Evolutionary conservation across 495 filamentous ascomycete genomes (phyloP), one percentile per base, ranked within the genome.

Genomic region (Daldinia concentrica): DNA sequence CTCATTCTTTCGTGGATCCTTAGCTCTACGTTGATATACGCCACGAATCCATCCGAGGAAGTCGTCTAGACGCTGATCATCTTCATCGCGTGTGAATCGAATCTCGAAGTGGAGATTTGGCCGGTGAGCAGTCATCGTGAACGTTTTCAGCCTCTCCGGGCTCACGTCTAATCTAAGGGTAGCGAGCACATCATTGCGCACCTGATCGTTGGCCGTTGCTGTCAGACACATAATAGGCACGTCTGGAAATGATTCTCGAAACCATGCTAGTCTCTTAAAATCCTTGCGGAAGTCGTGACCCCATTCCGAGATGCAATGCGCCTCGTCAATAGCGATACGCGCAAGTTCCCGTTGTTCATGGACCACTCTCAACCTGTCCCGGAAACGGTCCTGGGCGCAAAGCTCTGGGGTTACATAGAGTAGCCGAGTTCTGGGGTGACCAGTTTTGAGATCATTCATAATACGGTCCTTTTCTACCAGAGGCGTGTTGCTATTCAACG

Each of bases 251-350:
- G 88, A 88, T 29, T 86, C 83, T 66, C 91, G 92, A 82, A 98
- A 97, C 89, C 92, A 97, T 6, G 88, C 89, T n/a, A 98, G 86
- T 26, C 90, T 86, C 71, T 93, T 92, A 80, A 97, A 98, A 34
- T 93, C 90, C 17, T 91, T 91, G n/a, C 95, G 91, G 74, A 98
- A 98, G 78, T 98, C 95, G 77, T 98, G 94, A 17, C 95, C 95
- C 95, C 95, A 98, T 89, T 98, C 94, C 9, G 91, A 94, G 69
- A 98, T 97, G 77, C 95, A 98, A 77, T 98, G 95, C 14, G 95
- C 95, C 81, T 98, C 95, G 79, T 98, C 95, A 52, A 98, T 90
- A 50, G 90, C 95, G 70, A 98, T 88, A 9, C 95, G 89, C 11
- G 90, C 88, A 5, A 98, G 86, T 78, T 98, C 92, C 24, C 88